Evolutionary conservation across 78 protist genomes (phyloP).

Genomic region (Cyanophora paradoxa): DNA sequence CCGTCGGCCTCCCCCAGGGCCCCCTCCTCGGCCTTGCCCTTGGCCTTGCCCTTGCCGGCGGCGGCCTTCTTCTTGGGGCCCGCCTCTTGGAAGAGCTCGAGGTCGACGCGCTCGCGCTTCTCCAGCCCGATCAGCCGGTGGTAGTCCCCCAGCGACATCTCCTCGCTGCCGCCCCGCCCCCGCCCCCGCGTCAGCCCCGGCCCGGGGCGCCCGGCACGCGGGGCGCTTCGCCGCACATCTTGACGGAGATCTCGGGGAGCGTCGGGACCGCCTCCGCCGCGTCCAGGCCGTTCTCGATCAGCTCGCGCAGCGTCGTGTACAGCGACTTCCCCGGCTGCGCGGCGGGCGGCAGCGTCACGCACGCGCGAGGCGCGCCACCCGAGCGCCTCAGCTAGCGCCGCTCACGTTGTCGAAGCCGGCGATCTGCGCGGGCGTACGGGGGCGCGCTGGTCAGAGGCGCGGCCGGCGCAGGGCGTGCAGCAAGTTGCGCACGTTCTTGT

Average conservation of each 20-base stretch:
- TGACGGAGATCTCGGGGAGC: conserved; percentile 44
- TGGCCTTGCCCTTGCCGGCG: too few relatives aligned
- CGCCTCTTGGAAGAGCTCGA: not conserved
- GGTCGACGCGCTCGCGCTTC: not conserved
- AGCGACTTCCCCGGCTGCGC: conserved; percentile 39
- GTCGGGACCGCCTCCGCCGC: conserved; percentile 41
- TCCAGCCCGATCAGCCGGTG: conserved; percentile 7
- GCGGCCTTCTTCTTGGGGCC: too few relatives aligned
- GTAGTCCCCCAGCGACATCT: not conserved
- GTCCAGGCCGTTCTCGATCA: conserved; percentile 57
- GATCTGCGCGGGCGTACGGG: too few relatives aligned
- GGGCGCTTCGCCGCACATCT: not conserved
- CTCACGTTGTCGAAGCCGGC: conserved; percentile 59
- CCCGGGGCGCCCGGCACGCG: not conserved
- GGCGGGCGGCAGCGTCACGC: not conserved
- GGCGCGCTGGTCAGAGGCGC: too few relatives aligned
- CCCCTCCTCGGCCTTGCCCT: too few relatives aligned
- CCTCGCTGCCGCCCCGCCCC: not conserved
- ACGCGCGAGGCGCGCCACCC: not conserved
- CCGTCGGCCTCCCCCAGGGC: too few relatives aligned
- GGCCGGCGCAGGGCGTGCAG: too few relatives aligned
- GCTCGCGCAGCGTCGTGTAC: conserved; percentile 61
- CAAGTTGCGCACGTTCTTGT: too few relatives aligned
- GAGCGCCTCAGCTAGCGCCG: not conserved
- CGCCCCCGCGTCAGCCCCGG: not conserved